Conservation (phyloP, 345 rosid genomes). For the Schrenkiella parvula region DNA sequence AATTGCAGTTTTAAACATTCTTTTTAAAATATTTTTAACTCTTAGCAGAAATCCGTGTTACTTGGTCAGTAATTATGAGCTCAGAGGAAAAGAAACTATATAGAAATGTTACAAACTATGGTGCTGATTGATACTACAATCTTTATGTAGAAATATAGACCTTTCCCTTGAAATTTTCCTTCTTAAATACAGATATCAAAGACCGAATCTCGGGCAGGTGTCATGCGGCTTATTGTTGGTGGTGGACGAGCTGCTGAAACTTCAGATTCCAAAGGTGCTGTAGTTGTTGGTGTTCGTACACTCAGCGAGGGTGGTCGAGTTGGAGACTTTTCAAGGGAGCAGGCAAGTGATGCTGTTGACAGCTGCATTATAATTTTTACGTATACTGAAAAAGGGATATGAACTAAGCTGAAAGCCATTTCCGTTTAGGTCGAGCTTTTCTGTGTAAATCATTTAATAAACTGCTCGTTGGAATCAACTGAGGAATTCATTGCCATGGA, state of each 20-base stretch:
- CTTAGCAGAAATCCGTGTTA: not conserved
- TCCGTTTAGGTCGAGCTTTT: slow-evolving; percentile 83
- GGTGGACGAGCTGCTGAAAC: slow-evolving; percentile 96
- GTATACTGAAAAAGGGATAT: not conserved
- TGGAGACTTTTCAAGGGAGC: slow-evolving; percentile 97
- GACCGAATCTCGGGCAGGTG: slow-evolving; percentile 85
- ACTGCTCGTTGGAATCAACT: slow-evolving; percentile 98
- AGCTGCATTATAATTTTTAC: not conserved
- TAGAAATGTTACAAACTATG: slow-evolving; percentile 4
- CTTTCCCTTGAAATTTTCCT: not conserved
- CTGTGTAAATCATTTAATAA: slow-evolving; percentile 95
- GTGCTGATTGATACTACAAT: not conserved
- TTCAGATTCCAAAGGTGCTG: slow-evolving; percentile 87
- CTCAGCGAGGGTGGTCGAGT: slow-evolving; percentile 99
- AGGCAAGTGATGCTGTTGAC: slow-evolving; percentile 44
- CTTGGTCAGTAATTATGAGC: not conserved
- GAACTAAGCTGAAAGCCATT: not conserved
- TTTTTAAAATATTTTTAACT: not conserved
- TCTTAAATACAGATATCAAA: slow-evolving; percentile 51
- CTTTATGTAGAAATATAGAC: not conserved
- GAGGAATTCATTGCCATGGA: slow-evolving; percentile 99
- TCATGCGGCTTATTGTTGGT: slow-evolving; percentile 98
- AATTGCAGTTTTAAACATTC: not conserved
- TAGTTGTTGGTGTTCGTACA: slow-evolving; percentile 95
- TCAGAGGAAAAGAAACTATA: not conserved